phyloP scores from a whole-genome alignment of 1,139 yeast species.

The Petasospora fabianii region DNA sequence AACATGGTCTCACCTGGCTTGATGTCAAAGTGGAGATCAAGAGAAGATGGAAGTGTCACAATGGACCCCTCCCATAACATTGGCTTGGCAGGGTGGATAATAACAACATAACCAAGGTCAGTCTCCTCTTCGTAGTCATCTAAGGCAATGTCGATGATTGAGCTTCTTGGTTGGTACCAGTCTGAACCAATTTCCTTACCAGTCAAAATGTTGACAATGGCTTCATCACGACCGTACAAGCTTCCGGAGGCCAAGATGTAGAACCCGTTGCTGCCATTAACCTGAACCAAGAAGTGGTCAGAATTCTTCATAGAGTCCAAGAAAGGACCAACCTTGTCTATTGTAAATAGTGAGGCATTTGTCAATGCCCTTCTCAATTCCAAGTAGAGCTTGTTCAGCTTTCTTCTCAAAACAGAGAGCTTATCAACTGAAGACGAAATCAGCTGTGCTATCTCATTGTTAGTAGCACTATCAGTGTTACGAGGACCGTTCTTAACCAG shows the following conservation, averaged over 20 bases:
- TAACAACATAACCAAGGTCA: constrained; percentile 60
- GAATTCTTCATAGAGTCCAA: constrained; percentile 57
- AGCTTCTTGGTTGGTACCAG: constrained; percentile 21
- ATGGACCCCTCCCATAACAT: constrained; percentile 89
- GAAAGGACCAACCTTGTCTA: constrained; percentile 54
- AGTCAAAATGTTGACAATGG: constrained; percentile 32
- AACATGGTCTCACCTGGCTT: constrained; percentile 69
- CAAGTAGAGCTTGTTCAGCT: constrained; percentile 72
- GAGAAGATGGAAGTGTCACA: constrained; percentile 49
- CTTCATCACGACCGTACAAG: constrained; percentile 34
- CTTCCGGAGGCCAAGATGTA: constrained; percentile 37
- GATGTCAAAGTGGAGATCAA: constrained; percentile 36
- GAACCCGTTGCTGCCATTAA: constrained; percentile 66
- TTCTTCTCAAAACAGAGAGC: constrained; percentile 81
- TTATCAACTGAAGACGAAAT: constrained; percentile 78
- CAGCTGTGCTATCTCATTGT: constrained; percentile 73
- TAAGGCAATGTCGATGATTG: constrained; percentile 14
- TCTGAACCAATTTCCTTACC: constrained; percentile 37
- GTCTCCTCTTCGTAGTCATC: constrained; percentile 33
- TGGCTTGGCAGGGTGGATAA: constrained; percentile 79
- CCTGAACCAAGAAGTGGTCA: constrained; percentile 75
- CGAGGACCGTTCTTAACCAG: constrained; percentile 33
- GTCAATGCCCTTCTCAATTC: constrained; percentile 69
- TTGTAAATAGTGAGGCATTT: constrained; percentile 67
- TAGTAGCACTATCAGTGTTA: constrained; percentile 15